Evolutionary conservation across 2,329 filamentous ascomycete species (phyloP).

Genomic region (Colletotrichum sp.): DNA sequence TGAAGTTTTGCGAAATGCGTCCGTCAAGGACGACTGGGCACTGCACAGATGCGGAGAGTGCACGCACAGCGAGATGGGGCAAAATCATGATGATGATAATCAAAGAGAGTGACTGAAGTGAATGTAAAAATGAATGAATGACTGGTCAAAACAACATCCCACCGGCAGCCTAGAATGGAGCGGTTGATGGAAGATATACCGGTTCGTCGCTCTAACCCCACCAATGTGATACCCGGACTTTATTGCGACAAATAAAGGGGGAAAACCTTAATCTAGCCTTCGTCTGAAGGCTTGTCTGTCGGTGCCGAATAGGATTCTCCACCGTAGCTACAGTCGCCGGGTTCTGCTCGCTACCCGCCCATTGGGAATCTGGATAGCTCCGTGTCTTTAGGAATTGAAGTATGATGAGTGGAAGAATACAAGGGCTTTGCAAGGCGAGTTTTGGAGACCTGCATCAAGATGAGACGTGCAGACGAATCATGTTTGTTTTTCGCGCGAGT

Average conservation of each 20-base stretch:
- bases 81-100: not conserved
- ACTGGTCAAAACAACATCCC: not conserved
- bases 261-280: not conserved
- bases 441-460: not conserved
- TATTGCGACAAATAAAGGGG: not conserved
- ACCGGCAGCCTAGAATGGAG: not conserved
- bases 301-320: not conserved
- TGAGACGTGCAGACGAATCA: slow-evolving; percentile 3
- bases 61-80: not conserved
- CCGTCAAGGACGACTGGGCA: slow-evolving; percentile 50
- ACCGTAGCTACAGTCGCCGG: not conserved
- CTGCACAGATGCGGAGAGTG: slow-evolving; percentile 24
- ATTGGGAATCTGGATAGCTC: not conserved
- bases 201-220: not conserved
- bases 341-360: not conserved
- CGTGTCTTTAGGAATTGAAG: not conserved
- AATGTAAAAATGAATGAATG: not conserved
- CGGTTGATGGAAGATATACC: not conserved
- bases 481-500: not conserved
- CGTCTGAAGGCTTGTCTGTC: not conserved
- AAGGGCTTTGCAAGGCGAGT: not conserved
- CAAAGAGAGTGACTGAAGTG: not conserved
- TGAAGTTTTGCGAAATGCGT: slow-evolving; percentile 43
- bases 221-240: not conserved
- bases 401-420: not conserved